Evolutionary conservation across 495 filamentous ascomycete genomes (phyloP).

Genomic region (Penicillium waksmanii): DNA sequence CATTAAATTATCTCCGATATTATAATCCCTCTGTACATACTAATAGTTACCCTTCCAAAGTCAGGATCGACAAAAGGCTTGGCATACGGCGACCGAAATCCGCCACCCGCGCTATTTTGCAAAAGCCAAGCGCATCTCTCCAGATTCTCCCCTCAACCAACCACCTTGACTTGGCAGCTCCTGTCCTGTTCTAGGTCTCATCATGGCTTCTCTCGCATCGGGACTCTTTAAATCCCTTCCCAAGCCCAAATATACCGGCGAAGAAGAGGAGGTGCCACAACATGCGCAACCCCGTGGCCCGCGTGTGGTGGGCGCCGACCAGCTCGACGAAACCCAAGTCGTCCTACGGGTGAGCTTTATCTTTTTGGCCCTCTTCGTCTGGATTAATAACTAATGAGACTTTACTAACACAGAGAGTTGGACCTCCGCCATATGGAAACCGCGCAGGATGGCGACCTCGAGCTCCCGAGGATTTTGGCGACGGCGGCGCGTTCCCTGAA

Average conservation of each 20-base stretch:
- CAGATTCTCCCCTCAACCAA: slow-evolving; percentile 16
- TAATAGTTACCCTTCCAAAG: too few species aligned
- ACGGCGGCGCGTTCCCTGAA: slow-evolving; percentile 96
- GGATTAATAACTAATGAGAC: slow-evolving; percentile 7
- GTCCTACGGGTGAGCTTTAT: slow-evolving; percentile 68
- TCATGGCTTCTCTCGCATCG: slow-evolving; percentile 72
- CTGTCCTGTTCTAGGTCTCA: slow-evolving; percentile 23
- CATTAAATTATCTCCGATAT: background rate
- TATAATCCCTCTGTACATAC: too few species aligned
- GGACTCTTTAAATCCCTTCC: slow-evolving; percentile 83
- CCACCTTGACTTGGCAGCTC: slow-evolving; percentile 22
- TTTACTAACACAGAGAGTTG: slow-evolving; percentile 60
- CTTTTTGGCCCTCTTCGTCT: background rate
- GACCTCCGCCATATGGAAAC: slow-evolving; percentile 85
- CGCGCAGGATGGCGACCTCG: slow-evolving; percentile 87
- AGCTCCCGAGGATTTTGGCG: slow-evolving; percentile 85
- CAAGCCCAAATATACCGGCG: slow-evolving; percentile 84
- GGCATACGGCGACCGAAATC: slow-evolving; percentile 21
- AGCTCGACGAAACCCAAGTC: slow-evolving; percentile 84
- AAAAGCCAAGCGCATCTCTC: slow-evolving; percentile 29
- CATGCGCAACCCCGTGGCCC: slow-evolving; percentile 76
- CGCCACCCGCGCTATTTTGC: slow-evolving; percentile 28
- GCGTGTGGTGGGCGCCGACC: slow-evolving; percentile 74
- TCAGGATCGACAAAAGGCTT: slow-evolving; percentile 13
- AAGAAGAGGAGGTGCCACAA: slow-evolving; percentile 77